Percentiles rank a stretch among this genome's conserved stretches.
These are phyloP conservation scores for Fusarium sp. DNA, from an alignment of 2,329 filamentous ascomycete species.

Conservation along the genomic window DNA sequence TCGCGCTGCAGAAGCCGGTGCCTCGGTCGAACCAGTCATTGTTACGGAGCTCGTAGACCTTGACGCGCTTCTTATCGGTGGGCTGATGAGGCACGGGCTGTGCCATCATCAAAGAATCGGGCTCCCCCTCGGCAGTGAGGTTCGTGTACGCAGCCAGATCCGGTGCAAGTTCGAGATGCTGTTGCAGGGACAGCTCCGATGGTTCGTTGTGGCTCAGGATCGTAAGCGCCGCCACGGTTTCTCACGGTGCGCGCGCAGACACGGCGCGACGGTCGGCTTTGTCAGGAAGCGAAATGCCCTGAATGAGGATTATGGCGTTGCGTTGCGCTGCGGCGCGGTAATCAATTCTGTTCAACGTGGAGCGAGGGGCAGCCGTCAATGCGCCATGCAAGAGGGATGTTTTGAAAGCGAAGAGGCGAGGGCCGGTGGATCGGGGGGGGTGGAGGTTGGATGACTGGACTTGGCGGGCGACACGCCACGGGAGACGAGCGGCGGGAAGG, in stretches of 20 bases:
- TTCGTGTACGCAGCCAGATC: constrained; percentile 60
- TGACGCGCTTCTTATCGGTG: constrained; percentile 80
- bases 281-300: constrained; percentile 15
- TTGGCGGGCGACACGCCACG: constrained; percentile 40
- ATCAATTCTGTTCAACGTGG: constrained; percentile 27
- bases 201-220: constrained; percentile 60
- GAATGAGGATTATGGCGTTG: constrained; percentile 19
- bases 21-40: constrained; percentile 99
- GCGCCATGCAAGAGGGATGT: constrained; percentile 46
- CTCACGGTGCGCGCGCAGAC: constrained; percentile 47
- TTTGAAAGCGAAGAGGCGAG: constrained; percentile 27
- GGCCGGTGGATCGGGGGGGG: constrained; percentile 31
- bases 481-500: constrained; percentile 33
- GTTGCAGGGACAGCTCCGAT: constrained; percentile 65
- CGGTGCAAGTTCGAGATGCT: constrained; percentile 65
- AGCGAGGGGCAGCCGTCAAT: constrained; percentile 42
- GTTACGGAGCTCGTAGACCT: constrained; percentile 97
- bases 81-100: constrained; percentile 73
- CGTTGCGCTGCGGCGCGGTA: constrained; percentile 33
- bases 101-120: constrained; percentile 73
- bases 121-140: constrained; percentile 60
- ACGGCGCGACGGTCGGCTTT: constrained; percentile 38
- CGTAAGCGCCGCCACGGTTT: constrained; percentile 65
- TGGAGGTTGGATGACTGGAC: constrained; percentile 30
- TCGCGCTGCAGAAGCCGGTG: constrained; percentile 91